Percentiles rank a stretch among this genome's conserved stretches.
Evolutionary conservation across 495 filamentous ascomycete species (phyloP).

Genomic region (Saxophila tyrrhenica): DNA sequence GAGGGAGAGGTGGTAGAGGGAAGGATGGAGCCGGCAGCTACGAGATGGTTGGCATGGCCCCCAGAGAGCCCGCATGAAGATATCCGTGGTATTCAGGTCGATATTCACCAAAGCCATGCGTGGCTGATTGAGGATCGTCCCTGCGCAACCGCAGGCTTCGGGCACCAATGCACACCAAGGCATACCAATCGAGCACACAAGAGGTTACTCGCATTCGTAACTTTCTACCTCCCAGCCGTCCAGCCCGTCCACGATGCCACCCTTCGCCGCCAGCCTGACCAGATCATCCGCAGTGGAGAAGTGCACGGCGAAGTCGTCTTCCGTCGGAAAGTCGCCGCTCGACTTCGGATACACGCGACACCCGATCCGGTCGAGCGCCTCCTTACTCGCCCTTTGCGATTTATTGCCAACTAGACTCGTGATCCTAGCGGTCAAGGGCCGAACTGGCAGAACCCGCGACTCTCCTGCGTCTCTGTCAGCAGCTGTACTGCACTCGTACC

Average conservation of each 20-base stretch:
- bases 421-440: constrained; percentile 11
- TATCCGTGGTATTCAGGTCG: neutral
- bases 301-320: constrained; percentile 3
- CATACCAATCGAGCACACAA: neutral
- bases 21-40: constrained; percentile 59
- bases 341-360: constrained; percentile 4
- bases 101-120: neutral
- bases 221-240: constrained; percentile 20
- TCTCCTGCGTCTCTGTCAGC: constrained; percentile 8
- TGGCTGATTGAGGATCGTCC: neutral
- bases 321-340: neutral
- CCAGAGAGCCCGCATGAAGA: constrained; percentile 10
- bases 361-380: constrained; percentile 4
- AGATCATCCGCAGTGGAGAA: constrained; percentile 13
- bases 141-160: neutral
- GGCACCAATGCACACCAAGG: neutral
- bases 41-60: constrained; percentile 61
- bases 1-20: constrained; percentile 40
- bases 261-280: constrained; percentile 13
- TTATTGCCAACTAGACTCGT: constrained; percentile 10
- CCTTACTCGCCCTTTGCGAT: neutral
- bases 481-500: neutral
- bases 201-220: constrained; percentile 19
- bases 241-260: constrained; percentile 7
- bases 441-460: constrained; percentile 11